A percentile compares a stretch with the other conserved stretches of the same genome.
phyloP scores from a whole-genome alignment of 2,329 filamentous ascomycete species.

The Calcarisporium arbuscula region DNA sequence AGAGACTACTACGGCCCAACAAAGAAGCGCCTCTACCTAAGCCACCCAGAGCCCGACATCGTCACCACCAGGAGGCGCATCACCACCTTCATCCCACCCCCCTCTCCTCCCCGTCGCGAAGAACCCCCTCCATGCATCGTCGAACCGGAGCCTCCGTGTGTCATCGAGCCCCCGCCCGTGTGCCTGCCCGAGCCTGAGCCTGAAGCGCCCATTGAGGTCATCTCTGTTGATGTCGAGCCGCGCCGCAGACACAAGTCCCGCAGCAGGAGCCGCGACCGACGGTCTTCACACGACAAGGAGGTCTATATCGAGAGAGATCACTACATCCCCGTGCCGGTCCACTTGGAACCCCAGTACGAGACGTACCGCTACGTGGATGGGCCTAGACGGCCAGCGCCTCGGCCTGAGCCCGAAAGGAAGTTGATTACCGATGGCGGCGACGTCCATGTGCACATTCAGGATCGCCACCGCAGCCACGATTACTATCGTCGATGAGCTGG shows the following conservation, averaged over 20 bases:
- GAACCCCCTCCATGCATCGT: conserved; percentile 14
- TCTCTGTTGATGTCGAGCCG: conserved; percentile 30
- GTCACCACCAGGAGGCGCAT: conserved; percentile 27
- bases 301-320: conserved; percentile 47
- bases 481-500: conserved; percentile 6
- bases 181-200: conserved; percentile 17
- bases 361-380: conserved; percentile 49
- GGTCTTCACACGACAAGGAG: conserved; percentile 24
- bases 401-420: conserved; percentile 21
- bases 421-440: conserved; percentile 21
- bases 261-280: conserved; percentile 19
- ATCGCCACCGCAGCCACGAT: conserved; percentile 15
- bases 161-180: conserved; percentile 10
- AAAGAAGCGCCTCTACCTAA: conserved; percentile 39
- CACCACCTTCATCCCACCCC: conserved; percentile 31
- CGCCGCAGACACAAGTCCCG: conserved; percentile 15
- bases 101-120: conserved; percentile 20
- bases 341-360: conserved; percentile 34
- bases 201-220: conserved; percentile 30
- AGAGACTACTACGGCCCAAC: too few relatives aligned
- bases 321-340: conserved; percentile 36
- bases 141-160: conserved; percentile 11
- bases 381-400: conserved; percentile 29
- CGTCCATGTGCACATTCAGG: conserved; percentile 13
- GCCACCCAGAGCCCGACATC: conserved; percentile 32